Evolutionary conservation across 129 eudicot species (phyloP).

Genomic region (Saussurea involucrata): DNA sequence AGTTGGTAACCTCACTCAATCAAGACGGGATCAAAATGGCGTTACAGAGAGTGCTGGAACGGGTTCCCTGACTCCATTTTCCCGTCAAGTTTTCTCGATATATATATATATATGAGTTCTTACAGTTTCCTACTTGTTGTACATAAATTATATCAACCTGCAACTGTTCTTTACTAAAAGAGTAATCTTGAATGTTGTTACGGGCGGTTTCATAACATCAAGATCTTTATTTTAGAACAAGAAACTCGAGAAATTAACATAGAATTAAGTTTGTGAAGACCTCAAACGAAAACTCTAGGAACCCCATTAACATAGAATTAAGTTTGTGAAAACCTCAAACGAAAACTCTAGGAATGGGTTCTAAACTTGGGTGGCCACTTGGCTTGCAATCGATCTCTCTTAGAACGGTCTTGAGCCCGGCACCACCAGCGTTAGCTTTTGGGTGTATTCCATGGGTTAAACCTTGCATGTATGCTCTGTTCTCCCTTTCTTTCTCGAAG

Average conservation of each 20-base stretch:
- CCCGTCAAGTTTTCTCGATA: background rate
- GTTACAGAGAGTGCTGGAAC: slow-evolving; percentile 78
- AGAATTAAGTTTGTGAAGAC: background rate
- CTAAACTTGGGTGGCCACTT: slow-evolving; percentile 26
- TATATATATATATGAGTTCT: background rate
- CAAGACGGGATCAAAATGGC: slow-evolving; percentile 92
- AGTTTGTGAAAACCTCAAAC: slow-evolving; percentile 33
- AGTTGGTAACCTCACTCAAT: slow-evolving; percentile 69
- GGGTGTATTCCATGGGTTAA: slow-evolving; percentile 68
- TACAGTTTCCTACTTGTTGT: slow-evolving; percentile 32
- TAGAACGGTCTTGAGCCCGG: slow-evolving; percentile 67
- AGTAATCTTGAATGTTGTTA: background rate
- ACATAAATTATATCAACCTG: slow-evolving; percentile 33
- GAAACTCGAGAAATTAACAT: background rate
- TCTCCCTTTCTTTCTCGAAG: slow-evolving; percentile 60
- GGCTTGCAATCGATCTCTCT: slow-evolving; percentile 81
- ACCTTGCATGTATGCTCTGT: slow-evolving; percentile 63
- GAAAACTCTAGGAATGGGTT: slow-evolving; percentile 54
- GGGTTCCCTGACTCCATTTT: slow-evolving; percentile 55
- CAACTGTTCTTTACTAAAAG: slow-evolving; percentile 18
- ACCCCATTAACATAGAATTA: background rate
- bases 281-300: background rate
- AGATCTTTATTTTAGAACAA: slow-evolving; percentile 16
- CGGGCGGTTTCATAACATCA: slow-evolving; percentile 17
- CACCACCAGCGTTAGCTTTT: slow-evolving; percentile 64